A percentile compares a stretch with the other conserved stretches of the same genome.
Conservation (phyloP, 345 rosid genomes). For the Atalantia buxifolia region DNA sequence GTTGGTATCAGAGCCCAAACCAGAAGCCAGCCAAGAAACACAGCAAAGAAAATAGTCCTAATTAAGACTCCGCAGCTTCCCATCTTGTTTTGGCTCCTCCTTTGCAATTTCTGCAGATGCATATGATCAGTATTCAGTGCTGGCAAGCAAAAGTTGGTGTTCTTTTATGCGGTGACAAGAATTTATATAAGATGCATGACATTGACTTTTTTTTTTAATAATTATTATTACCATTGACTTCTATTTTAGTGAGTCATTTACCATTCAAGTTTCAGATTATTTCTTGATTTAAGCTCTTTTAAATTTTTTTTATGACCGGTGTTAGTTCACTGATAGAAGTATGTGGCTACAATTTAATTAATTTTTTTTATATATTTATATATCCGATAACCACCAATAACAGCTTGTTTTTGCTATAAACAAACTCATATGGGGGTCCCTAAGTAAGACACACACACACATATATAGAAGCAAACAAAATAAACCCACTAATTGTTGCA, state of each 20-base stretch:
- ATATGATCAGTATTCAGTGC: neutral
- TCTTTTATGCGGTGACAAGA: neutral
- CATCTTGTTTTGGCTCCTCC: conserved; percentile 13
- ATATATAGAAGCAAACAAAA: too few species aligned
- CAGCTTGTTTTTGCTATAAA: too few species aligned
- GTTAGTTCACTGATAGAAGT: too few species aligned
- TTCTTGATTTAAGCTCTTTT: too few species aligned
- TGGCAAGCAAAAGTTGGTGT: neutral
- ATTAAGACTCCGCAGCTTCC: neutral
- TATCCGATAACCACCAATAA: too few species aligned
- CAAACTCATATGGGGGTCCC: too few species aligned
- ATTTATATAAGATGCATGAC: neutral
- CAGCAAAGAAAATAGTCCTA: conserved; percentile 27
- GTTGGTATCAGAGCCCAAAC: conserved; percentile 58
- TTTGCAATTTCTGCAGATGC: neutral
- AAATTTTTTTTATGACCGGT: too few species aligned
- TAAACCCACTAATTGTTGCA: neutral
- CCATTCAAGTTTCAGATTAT: neutral
- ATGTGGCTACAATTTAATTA: too few species aligned
- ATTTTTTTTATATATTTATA: too few species aligned
- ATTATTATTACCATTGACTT: neutral
- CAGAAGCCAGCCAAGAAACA: conserved; percentile 50
- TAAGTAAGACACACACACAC: too few species aligned
- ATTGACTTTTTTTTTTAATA: neutral
- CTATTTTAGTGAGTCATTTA: neutral